Evolutionary conservation across 2,329 filamentous ascomycete genomes (phyloP), one percentile per base, ranked within the genome.

Genomic region (Dichotomopilus funicola): DNA sequence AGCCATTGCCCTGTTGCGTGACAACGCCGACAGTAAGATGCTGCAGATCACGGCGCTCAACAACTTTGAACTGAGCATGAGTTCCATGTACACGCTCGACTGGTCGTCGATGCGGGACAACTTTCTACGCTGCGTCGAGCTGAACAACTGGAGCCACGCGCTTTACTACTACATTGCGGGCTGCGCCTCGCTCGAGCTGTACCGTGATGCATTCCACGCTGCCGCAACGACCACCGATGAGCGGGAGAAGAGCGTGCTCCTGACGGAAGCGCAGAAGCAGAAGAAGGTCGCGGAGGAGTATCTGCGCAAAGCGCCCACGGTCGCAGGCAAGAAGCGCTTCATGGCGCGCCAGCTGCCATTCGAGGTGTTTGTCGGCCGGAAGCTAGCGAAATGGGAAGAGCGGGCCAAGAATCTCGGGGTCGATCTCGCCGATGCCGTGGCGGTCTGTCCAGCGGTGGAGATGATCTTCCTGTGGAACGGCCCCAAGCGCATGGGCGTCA

Each of bases 381-480:
- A 96, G 73, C 72, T 97, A 11, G 78, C 83, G 53, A 96, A 95
- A 70, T 96, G 91, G 91, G 87, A 95, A 65, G 82, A 84, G 35
- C 79, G 90, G 27, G 84, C 88, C 4, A 86, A 85, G 65, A 75
- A 80, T 46, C 80, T 85, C 70, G 76, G 79, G 1, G 72, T 89
- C 36, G 80, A 86, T 48, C 75, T 96, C 3, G 80, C 87, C 1
- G 92, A 97, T 63, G 91, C 88, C 0, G 78, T 95, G 7, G 91
- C 91, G 0, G 78, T 89, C 3, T 88, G 85, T 57, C 94, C 94
- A 0, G 76, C 89, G 0, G 82, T 91, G 65, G 94, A 97, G 73
- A 95, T 97, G 87, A 85, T 88, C 10, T 95, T 92, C 69, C 83
- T 97, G 64, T 97, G 91, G 91, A 91, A 89, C 66, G 92, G 91